phyloP scores from a whole-genome alignment of 1,284 basidiomycete genomes.

The Naganishia sp. region DNA sequence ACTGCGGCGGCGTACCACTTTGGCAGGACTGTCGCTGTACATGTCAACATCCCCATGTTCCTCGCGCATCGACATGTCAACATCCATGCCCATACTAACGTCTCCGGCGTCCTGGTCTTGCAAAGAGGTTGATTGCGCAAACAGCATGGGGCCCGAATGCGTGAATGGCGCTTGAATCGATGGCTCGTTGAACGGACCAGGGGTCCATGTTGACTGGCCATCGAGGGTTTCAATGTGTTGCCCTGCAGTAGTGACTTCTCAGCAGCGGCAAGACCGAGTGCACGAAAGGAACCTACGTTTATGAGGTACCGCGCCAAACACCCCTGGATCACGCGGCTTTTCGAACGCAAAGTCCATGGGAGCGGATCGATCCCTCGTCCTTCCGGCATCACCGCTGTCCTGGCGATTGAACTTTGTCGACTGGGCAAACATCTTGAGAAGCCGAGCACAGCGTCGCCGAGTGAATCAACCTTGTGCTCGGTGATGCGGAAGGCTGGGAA shows the following conservation, averaged over 20 bases:
- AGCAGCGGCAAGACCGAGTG: not conserved
- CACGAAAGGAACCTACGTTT: conserved; percentile 15
- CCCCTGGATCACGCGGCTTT: conserved; percentile 28
- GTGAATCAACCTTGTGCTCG: not conserved
- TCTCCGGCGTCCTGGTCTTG: conserved; percentile 16
- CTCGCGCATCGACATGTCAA: conserved; percentile 21
- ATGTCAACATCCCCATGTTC: conserved; percentile 28
- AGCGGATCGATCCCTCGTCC: conserved; percentile 17
- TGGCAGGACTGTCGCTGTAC: conserved; percentile 29
- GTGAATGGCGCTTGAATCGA: not conserved
- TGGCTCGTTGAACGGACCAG: conserved; percentile 10
- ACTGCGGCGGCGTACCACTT: not conserved
- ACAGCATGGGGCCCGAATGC: conserved; percentile 23
- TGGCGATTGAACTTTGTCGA: conserved; percentile 20
- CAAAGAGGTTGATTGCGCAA: conserved; percentile 1
- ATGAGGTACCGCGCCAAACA: conserved; percentile 22
- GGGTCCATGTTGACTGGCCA: conserved; percentile 31
- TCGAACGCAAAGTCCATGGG: conserved; percentile 31
- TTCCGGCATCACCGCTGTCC: not conserved
- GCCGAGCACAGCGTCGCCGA: not conserved
- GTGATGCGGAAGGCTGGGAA: not conserved
- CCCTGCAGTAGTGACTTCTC: not conserved
- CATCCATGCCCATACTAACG: conserved; percentile 25
- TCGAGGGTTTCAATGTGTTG: conserved; percentile 32
- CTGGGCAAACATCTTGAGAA: conserved; percentile 9